Percentiles rank a stretch among this genome's conserved stretches.
Evolutionary conservation across 2,329 filamentous ascomycete genomes (phyloP).

Genomic region (Fusarium virguliforme): DNA sequence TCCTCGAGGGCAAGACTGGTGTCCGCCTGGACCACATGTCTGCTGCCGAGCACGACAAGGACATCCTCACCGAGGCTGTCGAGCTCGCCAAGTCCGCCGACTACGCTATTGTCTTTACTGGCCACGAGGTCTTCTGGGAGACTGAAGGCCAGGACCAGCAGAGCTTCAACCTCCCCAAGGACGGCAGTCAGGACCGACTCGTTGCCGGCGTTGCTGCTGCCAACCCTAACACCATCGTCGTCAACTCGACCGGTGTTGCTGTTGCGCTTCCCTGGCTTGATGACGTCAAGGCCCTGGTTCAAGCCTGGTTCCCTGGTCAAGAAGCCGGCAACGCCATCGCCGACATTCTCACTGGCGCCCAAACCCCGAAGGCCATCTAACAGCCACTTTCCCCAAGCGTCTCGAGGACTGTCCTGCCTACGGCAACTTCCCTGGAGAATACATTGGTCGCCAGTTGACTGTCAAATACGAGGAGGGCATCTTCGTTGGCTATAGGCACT

Average conservation of each 20-base stretch:
- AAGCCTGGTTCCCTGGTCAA: too few species aligned
- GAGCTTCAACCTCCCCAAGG: conserved; percentile 29
- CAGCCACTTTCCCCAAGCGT: conserved; percentile 73
- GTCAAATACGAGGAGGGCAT: conserved; percentile 78
- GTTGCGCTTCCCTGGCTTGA: conserved; percentile 70
- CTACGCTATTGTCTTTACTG: conserved; percentile 31
- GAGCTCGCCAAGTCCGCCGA: conserved; percentile 24
- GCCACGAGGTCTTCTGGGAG: conserved; percentile 28
- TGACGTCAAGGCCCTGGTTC: conserved; percentile 70
- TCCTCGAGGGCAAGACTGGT: conserved; percentile 28
- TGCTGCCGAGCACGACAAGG: conserved; percentile 17
- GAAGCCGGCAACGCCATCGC: conserved; percentile 77
- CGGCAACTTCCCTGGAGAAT: conserved; percentile 71
- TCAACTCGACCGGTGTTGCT: conserved; percentile 75
- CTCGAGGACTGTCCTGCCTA: conserved; percentile 75
- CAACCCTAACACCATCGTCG: conserved; percentile 72
- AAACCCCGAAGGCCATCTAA: conserved; percentile 69
- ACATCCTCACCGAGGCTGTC: conserved; percentile 24
- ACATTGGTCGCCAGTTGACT: conserved; percentile 62
- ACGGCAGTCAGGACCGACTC: too few species aligned
- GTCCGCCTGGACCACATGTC: conserved; percentile 23
- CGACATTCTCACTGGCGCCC: conserved; percentile 74
- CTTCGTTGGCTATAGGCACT: conserved; percentile 78
- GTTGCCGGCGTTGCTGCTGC: conserved; percentile 69
- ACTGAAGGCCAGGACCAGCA: conserved; percentile 30